Evolutionary conservation across 2,329 filamentous ascomycete genomes (phyloP).

Genomic region (Aureobasidium namibiae): DNA sequence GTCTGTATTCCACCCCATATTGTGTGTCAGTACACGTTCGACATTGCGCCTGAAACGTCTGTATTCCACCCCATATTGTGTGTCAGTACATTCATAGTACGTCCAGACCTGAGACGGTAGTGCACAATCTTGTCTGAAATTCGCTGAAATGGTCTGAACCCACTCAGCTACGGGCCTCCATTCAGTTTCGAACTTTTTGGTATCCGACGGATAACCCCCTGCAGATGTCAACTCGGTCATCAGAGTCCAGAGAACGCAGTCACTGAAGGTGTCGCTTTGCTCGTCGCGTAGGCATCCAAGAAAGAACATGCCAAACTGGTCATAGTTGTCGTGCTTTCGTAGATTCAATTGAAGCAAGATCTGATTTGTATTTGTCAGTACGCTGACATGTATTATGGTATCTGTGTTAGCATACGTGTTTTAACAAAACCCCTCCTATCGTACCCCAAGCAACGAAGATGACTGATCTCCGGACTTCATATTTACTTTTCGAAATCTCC

Average conservation of each 20-base stretch:
- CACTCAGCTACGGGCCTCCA: background rate
- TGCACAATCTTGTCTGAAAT: background rate
- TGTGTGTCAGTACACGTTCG: background rate
- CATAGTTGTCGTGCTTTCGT: too few relatives aligned
- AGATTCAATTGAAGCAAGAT: background rate
- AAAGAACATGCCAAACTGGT: background rate
- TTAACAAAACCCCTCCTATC: background rate
- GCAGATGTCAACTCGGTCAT: background rate
- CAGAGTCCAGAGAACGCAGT: background rate
- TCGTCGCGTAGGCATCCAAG: background rate
- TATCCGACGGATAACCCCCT: too few relatives aligned
- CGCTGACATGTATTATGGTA: background rate
- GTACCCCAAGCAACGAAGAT: background rate
- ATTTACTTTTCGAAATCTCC: background rate
- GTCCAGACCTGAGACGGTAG: background rate
- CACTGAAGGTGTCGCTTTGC: background rate
- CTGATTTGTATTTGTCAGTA: background rate
- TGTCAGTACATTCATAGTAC: background rate
- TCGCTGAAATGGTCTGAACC: background rate
- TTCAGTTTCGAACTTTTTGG: too few relatives aligned
- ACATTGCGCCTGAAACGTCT: too few relatives aligned
- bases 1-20: too few relatives aligned
- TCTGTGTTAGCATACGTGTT: background rate
- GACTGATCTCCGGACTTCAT: background rate
- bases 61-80: background rate